Percentiles rank a stretch among this genome's conserved stretches.
Conservation (phyloP, 805 yeast species). For the Lipomyces lipofer region DNA sequence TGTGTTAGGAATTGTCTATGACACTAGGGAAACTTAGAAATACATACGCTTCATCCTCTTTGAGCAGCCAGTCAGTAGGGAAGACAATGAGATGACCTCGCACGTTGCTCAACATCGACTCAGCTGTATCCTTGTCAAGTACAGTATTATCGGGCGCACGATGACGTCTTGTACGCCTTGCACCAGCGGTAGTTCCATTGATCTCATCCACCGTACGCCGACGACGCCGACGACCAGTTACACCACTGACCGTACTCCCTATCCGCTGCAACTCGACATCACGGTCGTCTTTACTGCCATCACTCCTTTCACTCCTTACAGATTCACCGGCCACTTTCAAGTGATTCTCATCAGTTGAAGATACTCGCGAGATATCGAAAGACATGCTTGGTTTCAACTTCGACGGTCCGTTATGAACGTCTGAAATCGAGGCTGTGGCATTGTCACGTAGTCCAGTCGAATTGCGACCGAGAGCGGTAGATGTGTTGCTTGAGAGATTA, state of each 20-base stretch:
- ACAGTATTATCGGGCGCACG: constrained; percentile 47
- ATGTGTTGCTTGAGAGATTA: too few relatives aligned
- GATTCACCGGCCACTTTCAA: background rate
- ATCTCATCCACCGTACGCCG: constrained; percentile 5
- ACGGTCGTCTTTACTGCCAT: background rate
- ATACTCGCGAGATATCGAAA: background rate
- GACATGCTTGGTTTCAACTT: background rate
- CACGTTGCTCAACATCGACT: constrained; percentile 64
- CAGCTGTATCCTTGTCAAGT: constrained; percentile 75
- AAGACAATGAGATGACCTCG: constrained; percentile 89
- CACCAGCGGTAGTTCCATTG: constrained; percentile 23
- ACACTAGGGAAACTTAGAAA: background rate
- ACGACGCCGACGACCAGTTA: constrained; percentile 4
- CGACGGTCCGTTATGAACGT: background rate
- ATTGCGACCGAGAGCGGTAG: too few relatives aligned
- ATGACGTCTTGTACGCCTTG: constrained; percentile 40
- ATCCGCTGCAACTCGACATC: background rate
- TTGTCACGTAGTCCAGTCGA: background rate
- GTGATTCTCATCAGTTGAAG: background rate
- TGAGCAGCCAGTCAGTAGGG: constrained; percentile 86
- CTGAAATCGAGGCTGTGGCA: background rate
- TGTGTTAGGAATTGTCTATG: constrained; percentile 2
- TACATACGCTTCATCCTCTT: constrained; percentile 63
- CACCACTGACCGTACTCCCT: background rate
- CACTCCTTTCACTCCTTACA: background rate